These are phyloP conservation scores for Teratosphaeria viscida DNA, from an alignment of 2,329 filamentous ascomycete genomes.

Conservation along the genomic window DNA sequence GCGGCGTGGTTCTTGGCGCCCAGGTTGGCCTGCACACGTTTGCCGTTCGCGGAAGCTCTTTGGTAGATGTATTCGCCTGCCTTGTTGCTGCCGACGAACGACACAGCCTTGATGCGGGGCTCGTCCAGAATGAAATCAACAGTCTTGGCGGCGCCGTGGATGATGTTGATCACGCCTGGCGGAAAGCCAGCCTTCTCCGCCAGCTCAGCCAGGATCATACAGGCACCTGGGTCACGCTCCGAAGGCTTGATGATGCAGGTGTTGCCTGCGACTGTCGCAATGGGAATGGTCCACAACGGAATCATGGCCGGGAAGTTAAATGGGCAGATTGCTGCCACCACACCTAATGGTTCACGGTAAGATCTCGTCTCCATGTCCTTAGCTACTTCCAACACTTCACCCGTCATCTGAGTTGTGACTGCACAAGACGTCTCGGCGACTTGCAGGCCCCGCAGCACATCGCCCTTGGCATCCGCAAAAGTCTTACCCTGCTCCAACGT, in stretches of 20 bases:
- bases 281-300: slow-evolving; percentile 80
- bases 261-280: slow-evolving; percentile 75
- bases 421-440: slow-evolving; percentile 74
- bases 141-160: slow-evolving; percentile 69
- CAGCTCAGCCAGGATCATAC: slow-evolving; percentile 76
- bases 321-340: slow-evolving; percentile 74
- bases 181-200: slow-evolving; percentile 73
- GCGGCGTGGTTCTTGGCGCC: slow-evolving; percentile 84
- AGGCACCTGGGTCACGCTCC: slow-evolving; percentile 72
- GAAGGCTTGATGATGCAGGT: slow-evolving; percentile 78
- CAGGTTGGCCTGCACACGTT: slow-evolving; percentile 79
- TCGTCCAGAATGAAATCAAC: slow-evolving; percentile 83
- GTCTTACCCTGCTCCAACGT: slow-evolving; percentile 85
- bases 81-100: slow-evolving; percentile 79
- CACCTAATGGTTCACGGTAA: slow-evolving; percentile 71
- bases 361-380: slow-evolving; percentile 85
- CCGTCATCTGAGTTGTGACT: slow-evolving; percentile 71
- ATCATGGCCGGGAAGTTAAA: slow-evolving; percentile 94
- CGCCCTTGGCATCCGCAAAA: slow-evolving; percentile 69
- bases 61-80: slow-evolving; percentile 79
- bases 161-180: slow-evolving; percentile 68
- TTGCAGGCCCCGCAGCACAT: slow-evolving; percentile 72
- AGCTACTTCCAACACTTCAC: slow-evolving; percentile 72
- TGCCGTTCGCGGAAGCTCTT: slow-evolving; percentile 71
- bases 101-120: slow-evolving; percentile 74